phyloP scores from a whole-genome alignment of 805 yeast genomes.

The Hemisphaericaspora nanyangensis region DNA sequence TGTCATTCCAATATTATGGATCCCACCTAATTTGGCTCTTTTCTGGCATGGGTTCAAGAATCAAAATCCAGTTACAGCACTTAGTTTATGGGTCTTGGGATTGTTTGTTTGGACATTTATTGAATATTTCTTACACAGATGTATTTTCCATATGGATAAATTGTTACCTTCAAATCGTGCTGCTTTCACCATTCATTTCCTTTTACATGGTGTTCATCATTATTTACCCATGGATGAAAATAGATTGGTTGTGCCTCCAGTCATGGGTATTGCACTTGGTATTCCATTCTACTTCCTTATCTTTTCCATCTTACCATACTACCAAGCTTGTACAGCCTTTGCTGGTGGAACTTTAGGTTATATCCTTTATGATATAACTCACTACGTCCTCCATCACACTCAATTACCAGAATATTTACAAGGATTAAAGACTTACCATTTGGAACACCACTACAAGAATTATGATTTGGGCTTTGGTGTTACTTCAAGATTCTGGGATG shows the following conservation, averaged over 20 bases:
- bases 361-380: conserved; percentile 88
- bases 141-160: conserved; percentile 87
- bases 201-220: conserved; percentile 95
- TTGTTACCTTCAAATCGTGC: conserved; percentile 76
- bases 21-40: conserved; percentile 70
- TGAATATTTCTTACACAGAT: conserved; percentile 86
- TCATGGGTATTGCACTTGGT: conserved; percentile 67
- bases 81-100: conserved; percentile 71
- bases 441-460: conserved; percentile 97
- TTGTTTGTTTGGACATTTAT: conserved; percentile 88
- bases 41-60: conserved; percentile 55
- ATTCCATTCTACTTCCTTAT: conserved; percentile 80
- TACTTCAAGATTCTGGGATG: conserved; percentile 91
- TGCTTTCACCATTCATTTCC: conserved; percentile 79
- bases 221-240: conserved; percentile 94
- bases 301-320: conserved; percentile 70
- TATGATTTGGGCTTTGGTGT: conserved; percentile 97
- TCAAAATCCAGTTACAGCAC: conserved; percentile 43
- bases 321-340: conserved; percentile 86
- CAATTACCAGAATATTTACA: conserved; percentile 74
- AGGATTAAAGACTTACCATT: conserved; percentile 80
- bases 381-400: conserved; percentile 88
- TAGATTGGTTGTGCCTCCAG: conserved; percentile 95
- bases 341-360: conserved; percentile 97
- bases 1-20: conserved; percentile 84